Conservation (phyloP, 2,329 filamentous ascomycete species). For the Beauveria bassiana region DNA sequence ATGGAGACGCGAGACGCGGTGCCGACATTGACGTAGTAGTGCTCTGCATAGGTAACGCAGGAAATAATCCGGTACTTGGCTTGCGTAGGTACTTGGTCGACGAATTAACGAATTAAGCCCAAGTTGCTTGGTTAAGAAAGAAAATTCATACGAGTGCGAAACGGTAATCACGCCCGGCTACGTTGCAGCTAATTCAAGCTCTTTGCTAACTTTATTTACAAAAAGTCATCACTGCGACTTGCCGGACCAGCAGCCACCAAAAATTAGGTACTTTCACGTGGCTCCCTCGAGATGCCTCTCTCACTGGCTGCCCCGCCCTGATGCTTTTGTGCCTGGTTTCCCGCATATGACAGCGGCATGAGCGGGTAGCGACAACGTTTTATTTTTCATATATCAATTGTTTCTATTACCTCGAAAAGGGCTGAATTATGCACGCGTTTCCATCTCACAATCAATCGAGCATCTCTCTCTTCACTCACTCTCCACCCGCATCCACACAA, state of each 20-base stretch:
- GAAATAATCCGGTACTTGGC: not conserved
- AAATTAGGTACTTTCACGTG: not conserved
- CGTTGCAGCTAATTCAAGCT: too few species aligned
- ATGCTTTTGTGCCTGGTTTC: too few species aligned
- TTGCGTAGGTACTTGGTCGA: not conserved
- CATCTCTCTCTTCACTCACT: not conserved
- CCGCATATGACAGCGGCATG: not conserved
- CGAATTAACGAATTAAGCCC: too few species aligned
- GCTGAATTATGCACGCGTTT: not conserved
- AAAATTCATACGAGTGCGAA: too few species aligned
- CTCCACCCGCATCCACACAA: not conserved
- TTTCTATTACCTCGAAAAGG: not conserved
- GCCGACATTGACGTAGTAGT: not conserved
- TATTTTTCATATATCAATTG: not conserved
- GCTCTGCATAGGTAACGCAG: too few species aligned
- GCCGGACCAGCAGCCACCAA: slow-evolving; percentile 1
- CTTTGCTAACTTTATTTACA: too few species aligned
- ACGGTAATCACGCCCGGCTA: too few species aligned
- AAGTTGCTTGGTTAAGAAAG: too few species aligned
- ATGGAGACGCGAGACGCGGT: slow-evolving; percentile 5
- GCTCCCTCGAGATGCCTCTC: not conserved
- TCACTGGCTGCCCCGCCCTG: not conserved
- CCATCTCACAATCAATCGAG: not conserved
- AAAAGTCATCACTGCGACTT: not conserved
- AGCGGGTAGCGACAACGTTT: not conserved